phyloP scores from a whole-genome alignment of 2,329 filamentous ascomycete species.

The Neonectria faginata region DNA sequence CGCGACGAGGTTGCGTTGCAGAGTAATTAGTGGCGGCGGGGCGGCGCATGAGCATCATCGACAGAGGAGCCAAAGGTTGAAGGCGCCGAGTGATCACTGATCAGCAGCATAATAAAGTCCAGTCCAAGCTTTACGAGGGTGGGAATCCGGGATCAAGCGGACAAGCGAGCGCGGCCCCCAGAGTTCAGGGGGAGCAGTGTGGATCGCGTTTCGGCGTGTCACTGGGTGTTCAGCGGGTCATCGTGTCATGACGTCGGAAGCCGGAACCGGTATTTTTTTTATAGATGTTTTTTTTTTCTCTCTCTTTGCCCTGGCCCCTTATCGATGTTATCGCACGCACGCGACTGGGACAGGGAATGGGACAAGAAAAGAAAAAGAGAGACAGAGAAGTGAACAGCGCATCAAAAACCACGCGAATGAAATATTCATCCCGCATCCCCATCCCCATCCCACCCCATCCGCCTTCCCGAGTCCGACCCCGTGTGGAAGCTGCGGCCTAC shows the following conservation, averaged over 20 bases:
- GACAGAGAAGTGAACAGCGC: slow-evolving; percentile 4
- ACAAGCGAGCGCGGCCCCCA: not conserved
- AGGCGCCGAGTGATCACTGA: slow-evolving; percentile 1
- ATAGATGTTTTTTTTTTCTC: too few relatives aligned
- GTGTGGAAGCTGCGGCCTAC: slow-evolving; percentile 1
- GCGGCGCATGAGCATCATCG: too few relatives aligned
- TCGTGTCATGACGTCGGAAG: slow-evolving; percentile 9
- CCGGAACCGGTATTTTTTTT: not conserved
- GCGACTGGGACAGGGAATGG: not conserved
- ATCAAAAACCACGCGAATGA: slow-evolving; percentile 4
- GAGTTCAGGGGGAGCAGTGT: not conserved
- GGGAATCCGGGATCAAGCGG: not conserved
- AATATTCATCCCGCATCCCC: not conserved
- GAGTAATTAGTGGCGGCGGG: not conserved
- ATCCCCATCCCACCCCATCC: not conserved
- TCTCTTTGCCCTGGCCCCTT: not conserved
- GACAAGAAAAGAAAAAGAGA: not conserved
- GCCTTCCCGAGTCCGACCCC: not conserved
- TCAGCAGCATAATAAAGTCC: not conserved
- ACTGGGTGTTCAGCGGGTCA: not conserved
- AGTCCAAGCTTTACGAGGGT: not conserved
- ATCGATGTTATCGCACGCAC: not conserved
- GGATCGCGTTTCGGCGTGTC: slow-evolving; percentile 6
- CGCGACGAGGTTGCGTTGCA: not conserved
- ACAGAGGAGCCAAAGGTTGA: too few relatives aligned